These are phyloP conservation scores for Candida krabiensis DNA, from an alignment of 805 yeast genomes.

Conservation along the genomic window DNA sequence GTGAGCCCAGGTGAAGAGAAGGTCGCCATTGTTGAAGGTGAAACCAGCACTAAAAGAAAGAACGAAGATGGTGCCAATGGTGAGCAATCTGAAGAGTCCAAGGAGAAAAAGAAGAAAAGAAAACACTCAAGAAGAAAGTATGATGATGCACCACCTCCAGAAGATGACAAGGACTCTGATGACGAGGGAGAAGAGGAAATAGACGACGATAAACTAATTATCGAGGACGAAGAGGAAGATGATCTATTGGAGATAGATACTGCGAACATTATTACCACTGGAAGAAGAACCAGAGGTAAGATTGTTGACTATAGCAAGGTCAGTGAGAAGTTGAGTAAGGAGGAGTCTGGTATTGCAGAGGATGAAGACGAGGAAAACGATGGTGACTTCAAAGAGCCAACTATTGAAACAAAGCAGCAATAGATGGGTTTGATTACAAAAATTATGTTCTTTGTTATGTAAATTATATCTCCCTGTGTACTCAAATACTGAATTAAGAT, in stretches of 20 bases:
- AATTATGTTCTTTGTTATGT: too few species aligned
- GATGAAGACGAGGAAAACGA: slow-evolving; percentile 52
- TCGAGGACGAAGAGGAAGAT: slow-evolving; percentile 72
- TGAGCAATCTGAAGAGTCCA: too few species aligned
- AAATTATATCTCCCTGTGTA: too few species aligned
- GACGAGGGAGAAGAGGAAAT: slow-evolving; percentile 42
- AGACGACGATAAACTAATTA: slow-evolving; percentile 53
- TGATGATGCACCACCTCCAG: slow-evolving; percentile 26
- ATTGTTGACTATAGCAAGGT: slow-evolving; percentile 84
- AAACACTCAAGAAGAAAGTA: slow-evolving; percentile 23
- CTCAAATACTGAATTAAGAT: too few species aligned
- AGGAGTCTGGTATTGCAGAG: slow-evolving; percentile 35
- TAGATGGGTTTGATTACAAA: too few species aligned
- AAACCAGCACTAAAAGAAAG: slow-evolving; percentile 46
- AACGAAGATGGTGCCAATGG: slow-evolving; percentile 41
- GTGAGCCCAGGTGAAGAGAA: slow-evolving; percentile 12
- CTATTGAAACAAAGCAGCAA: slow-evolving; percentile 7
- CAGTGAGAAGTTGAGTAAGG: slow-evolving; percentile 64
- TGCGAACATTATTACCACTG: slow-evolving; percentile 77
- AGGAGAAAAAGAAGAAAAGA: slow-evolving; percentile 25
- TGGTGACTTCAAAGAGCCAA: slow-evolving; percentile 48
- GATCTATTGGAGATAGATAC: slow-evolving; percentile 79
- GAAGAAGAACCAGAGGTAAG: slow-evolving; percentile 89
- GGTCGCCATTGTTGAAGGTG: slow-evolving; percentile 49
- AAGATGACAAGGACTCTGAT: slow-evolving; percentile 35